A percentile compares a stretch with the other conserved stretches of the same genome.
Evolutionary conservation across 108 stramenopile species (phyloP).

Genomic region (Cyclotella atomus): DNA sequence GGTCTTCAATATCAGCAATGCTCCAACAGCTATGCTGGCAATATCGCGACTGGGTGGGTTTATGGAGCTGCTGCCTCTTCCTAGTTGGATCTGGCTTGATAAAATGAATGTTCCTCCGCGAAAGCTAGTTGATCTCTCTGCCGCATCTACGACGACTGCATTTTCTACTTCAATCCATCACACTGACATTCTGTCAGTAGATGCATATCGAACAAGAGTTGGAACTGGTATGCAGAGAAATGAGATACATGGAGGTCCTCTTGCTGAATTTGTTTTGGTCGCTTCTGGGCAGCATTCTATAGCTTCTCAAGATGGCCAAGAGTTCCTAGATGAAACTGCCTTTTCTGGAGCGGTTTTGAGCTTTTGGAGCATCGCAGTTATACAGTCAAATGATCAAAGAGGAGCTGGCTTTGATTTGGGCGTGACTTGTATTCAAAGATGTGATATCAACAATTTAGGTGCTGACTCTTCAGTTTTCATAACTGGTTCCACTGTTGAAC

Average conservation of each 20-base stretch:
- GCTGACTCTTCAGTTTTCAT: slow-evolving; percentile 62
- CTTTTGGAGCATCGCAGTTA: slow-evolving; percentile 41
- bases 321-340: background rate
- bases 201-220: slow-evolving; percentile 59
- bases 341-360: slow-evolving; percentile 8
- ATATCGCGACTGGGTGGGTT: slow-evolving; percentile 79
- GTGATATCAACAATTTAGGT: slow-evolving; percentile 41
- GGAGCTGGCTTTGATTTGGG: slow-evolving; percentile 5
- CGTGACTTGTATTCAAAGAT: slow-evolving; percentile 29
- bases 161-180: slow-evolving; percentile 65
- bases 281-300: slow-evolving; percentile 55
- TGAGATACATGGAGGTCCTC: too few relatives aligned
- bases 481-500: slow-evolving; percentile 15
- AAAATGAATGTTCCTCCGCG: background rate
- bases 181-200: slow-evolving; percentile 61
- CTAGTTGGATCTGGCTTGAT: slow-evolving; percentile 59
- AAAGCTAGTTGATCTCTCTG: slow-evolving; percentile 19
- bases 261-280: slow-evolving; percentile 66
- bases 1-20: slow-evolving; percentile 13
- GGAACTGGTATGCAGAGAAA: too few relatives aligned
- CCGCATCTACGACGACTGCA: slow-evolving; percentile 29
- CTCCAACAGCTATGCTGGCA: slow-evolving; percentile 46
- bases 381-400: background rate
- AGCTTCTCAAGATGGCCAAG: background rate
- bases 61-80: slow-evolving; percentile 76